Conservation (phyloP, 139 green algal species). For the Asterochloris sp. region DNA sequence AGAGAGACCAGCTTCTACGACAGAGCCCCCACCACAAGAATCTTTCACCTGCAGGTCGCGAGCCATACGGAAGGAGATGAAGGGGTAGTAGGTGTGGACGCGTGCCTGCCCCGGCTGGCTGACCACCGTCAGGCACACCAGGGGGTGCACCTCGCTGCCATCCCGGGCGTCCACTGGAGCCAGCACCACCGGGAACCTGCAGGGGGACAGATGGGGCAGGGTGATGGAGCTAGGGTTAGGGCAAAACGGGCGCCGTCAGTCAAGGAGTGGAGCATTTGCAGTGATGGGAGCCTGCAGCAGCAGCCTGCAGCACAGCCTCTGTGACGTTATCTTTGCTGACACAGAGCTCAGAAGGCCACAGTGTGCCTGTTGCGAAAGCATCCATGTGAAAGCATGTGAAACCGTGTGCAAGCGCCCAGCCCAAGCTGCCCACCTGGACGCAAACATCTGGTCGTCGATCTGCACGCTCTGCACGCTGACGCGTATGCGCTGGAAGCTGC, state of each 20-base stretch:
- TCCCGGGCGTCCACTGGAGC: constrained; percentile 22
- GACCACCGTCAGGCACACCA: constrained; percentile 28
- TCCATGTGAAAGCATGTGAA: too few species aligned
- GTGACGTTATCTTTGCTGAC: too few species aligned
- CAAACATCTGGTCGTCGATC: constrained; percentile 73
- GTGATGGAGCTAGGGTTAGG: background rate
- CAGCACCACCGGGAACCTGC: constrained; percentile 68
- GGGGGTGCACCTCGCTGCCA: constrained; percentile 3
- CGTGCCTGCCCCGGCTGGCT: constrained; percentile 38
- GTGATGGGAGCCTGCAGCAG: too few species aligned
- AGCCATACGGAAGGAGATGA: constrained; percentile 42
- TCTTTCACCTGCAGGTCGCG: constrained; percentile 42
- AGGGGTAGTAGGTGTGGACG: constrained; percentile 55
- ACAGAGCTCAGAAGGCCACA: too few species aligned
- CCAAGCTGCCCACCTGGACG: constrained; percentile 16
- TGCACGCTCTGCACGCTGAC: constrained; percentile 43
- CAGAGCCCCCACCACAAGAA: too few species aligned
- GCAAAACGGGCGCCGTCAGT: too few species aligned
- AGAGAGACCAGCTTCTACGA: too few species aligned
- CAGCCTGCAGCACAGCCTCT: too few species aligned
- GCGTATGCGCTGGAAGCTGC: constrained; percentile 30
- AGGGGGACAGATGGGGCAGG: background rate
- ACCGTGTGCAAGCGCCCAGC: too few species aligned
- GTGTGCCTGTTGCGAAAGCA: too few species aligned
- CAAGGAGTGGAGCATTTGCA: too few species aligned